Evolutionary conservation across 2,329 filamentous ascomycete species (phyloP), one percentile per base, ranked within the genome.

Genomic region (Alternaria sp.): DNA sequence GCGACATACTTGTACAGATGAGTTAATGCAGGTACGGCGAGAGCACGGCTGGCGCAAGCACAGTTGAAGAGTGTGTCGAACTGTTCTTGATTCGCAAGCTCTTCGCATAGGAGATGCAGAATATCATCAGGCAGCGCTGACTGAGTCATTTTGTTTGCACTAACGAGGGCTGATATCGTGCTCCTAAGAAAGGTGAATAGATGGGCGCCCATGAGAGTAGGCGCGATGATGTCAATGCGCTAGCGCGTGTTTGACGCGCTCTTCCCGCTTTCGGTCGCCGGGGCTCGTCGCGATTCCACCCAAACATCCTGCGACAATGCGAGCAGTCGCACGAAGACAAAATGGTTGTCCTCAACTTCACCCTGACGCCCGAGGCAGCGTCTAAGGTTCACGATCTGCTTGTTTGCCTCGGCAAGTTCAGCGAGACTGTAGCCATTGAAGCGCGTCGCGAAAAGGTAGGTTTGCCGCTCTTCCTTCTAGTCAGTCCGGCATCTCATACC

Each of bases 381-480:
- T 84, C 85, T 7, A 88, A 87, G 52, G 83, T 95, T 47, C 90
- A 93, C 71, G 92, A 94, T 78, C 86, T 89, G 23, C 86, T 95
- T 60, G 84, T 88, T 21, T 95, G 92, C 77, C 85, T 95, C 25
- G 87, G 88, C 74, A 93, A 93, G 79, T 94, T 95, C 81, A 91
- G 90, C 77, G 92, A 95, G 70, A 88, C 90, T 49, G 91, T 95
- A 19, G 91, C 88, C 25, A 84, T 95, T 44, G 92, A 94, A 78
- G 90, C 90, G 32, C 86, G 86, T 70, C 87, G 85, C 66, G 90
- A 93, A 72, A 88, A 86, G 77, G 91, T 91, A 79, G 57, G 78
- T 74, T 40, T 46, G 50, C 61, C 57, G 32, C 56, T 66, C 51
- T 57, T 49, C 50, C 51, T 56, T 70, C 54, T 32, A 60, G 54